These are phyloP conservation scores for Pyricularia pennisetigena DNA, from an alignment of 2,329 filamentous ascomycete species.

Conservation along the genomic window DNA sequence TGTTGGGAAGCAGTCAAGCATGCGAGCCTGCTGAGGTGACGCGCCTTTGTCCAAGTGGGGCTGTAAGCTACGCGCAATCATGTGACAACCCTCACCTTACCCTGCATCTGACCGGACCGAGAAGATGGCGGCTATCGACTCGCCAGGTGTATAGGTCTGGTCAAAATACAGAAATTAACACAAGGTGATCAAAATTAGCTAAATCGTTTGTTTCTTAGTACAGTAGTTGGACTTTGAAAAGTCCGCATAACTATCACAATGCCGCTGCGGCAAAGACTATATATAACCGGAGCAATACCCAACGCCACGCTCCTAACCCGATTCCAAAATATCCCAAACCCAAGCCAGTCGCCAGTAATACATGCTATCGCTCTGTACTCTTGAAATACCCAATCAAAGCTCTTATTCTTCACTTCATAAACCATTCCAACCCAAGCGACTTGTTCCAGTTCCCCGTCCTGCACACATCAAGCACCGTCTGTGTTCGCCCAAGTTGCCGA, in stretches of 20 bases:
- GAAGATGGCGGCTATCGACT: no score
- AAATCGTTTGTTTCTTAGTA: not conserved
- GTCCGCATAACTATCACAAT: not conserved
- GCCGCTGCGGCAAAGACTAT: not conserved
- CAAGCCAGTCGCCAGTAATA: not conserved
- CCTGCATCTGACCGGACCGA: not conserved
- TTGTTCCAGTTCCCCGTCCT: constrained; percentile 12
- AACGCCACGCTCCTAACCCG: not conserved
- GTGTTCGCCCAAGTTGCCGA: constrained; percentile 46
- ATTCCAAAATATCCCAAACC: not conserved
- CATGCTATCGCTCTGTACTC: not conserved
- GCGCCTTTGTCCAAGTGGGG: not conserved
- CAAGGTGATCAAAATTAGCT: not conserved
- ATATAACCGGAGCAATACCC: not conserved
- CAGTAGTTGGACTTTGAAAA: no score
- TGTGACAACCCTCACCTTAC: not conserved
- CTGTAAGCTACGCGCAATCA: not conserved
- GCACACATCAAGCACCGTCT: constrained; percentile 44
- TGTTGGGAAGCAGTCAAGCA: not conserved
- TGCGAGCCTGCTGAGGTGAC: not conserved
- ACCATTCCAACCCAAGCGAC: not conserved
- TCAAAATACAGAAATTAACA: not conserved
- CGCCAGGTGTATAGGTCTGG: not conserved
- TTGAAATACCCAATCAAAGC: not conserved
- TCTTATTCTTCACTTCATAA: not conserved